Evolutionary conservation across 2,329 filamentous ascomycete genomes (phyloP), one percentile per base, ranked within the genome.

Genomic region (Beauveria australis): DNA sequence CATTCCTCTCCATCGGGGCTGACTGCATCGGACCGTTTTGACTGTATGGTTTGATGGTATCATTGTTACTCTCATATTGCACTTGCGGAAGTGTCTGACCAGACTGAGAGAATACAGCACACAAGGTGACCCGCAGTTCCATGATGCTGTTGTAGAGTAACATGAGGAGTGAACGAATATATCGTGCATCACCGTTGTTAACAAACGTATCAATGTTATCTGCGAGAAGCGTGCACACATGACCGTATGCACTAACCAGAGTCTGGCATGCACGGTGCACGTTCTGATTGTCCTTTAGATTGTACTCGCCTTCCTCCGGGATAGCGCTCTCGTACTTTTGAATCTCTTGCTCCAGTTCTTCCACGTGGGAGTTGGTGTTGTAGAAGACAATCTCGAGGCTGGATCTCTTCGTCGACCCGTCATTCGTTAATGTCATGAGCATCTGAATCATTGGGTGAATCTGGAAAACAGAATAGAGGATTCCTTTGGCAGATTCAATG

Each of bases 391-490:
- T 81, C 66, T 88, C 85, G 12, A 88, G 79, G 64, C 84, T 87
- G 4, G 84, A 86, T 54, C 83, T 76, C 67, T 85, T 85, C 24
- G 79, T 75, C 10, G 82, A 82, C 37, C 80, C 82, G 62, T 87
- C 84, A 64, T 79, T 83, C 53, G 83, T 81, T 53, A 88, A 75
- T 48, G 81, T 79, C 71, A 87, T 83, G 58, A 88, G 75, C 72
- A 83, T 84, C 70, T 88, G 84, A 62, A 88, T 86, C 73, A 84
- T 84, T 5, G 85, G 85, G 63, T 88, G 85, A 28, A 88, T 84
- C 68, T 87, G 84, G 64, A 87, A 88, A 33, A 88, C 79, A 3
- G 85, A 84, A 69, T 87, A 88, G 2, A 88, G 76, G 26, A 88
- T 83, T 30, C 85, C 85, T 68, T 87, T 87, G 33, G 85, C 85